These are phyloP conservation scores for Skeletonema tropicum DNA, from an alignment of 108 stramenopile genomes.

Conservation along the genomic window DNA sequence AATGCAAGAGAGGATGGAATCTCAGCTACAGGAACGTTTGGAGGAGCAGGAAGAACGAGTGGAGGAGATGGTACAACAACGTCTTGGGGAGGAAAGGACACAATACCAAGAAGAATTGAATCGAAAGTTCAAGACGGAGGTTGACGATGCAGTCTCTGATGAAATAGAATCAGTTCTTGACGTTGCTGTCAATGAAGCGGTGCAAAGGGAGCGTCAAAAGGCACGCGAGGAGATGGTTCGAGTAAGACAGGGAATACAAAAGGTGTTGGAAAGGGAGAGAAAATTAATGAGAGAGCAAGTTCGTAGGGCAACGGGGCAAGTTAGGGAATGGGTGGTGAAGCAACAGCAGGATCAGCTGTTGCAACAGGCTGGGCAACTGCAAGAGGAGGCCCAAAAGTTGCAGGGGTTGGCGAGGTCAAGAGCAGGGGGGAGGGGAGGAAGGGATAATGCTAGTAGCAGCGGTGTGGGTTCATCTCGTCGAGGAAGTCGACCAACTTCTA, in stretches of 20 bases:
- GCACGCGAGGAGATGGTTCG: constrained; percentile 37
- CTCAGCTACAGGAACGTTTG: not conserved
- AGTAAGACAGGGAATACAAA: constrained; percentile 34
- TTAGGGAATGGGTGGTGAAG: constrained; percentile 39
- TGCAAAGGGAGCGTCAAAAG: constrained; percentile 11
- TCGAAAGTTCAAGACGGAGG: constrained; percentile 16
- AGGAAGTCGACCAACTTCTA: not conserved
- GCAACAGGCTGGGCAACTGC: constrained; percentile 31
- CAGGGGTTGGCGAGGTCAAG: not conserved
- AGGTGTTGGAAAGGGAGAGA: constrained; percentile 41
- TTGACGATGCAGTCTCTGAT: constrained; percentile 12
- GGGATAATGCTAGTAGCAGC: not conserved
- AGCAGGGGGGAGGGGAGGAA: constrained; percentile 12
- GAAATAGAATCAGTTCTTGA: constrained; percentile 20
- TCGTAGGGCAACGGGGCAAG: constrained; percentile 30
- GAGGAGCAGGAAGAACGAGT: not conserved
- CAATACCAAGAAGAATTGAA: constrained; percentile 4
- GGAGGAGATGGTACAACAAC: constrained; percentile 4
- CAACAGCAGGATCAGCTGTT: constrained; percentile 41
- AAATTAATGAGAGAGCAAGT: constrained; percentile 51
- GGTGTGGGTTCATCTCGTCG: not conserved
- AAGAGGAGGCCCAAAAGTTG: constrained; percentile 31
- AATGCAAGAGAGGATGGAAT: constrained; percentile 11
- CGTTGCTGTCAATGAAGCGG: constrained; percentile 25
- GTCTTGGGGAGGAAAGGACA: constrained; percentile 8